A percentile compares a stretch with the other conserved stretches of the same genome.
Evolutionary conservation across 2,329 filamentous ascomycete genomes (phyloP).

Genomic region (Paecilomyces niveus): DNA sequence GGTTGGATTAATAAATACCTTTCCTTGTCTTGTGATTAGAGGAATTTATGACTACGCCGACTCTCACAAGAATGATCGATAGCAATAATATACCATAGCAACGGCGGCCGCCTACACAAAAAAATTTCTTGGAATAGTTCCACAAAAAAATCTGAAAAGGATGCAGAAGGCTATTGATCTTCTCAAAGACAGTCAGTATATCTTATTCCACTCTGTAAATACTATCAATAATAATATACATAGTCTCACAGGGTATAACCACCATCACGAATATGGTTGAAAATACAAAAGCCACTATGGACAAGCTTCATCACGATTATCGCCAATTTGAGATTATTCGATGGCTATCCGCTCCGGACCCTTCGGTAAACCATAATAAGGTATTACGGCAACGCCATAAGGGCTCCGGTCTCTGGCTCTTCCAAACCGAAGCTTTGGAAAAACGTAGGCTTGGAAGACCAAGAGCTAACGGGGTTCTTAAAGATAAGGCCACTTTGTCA

Average conservation of each 20-base stretch:
- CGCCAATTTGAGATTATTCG: background rate
- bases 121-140: conserved; percentile 2
- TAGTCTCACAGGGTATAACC: too few relatives aligned
- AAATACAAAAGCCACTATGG: background rate
- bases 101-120: conserved; percentile 5
- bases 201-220: too few relatives aligned
- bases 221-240: too few relatives aligned
- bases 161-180: background rate
- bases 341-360: conserved; percentile 4
- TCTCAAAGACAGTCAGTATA: background rate
- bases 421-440: conserved; percentile 6
- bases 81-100: conserved; percentile 6
- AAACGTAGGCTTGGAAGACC: too few relatives aligned
- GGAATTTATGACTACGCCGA: conserved; percentile 10
- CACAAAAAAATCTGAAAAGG: background rate
- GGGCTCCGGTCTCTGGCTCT: conserved; percentile 8
- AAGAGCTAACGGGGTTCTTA: too few relatives aligned
- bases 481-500: too few relatives aligned
- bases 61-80: conserved; percentile 9
- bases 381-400: conserved; percentile 4
- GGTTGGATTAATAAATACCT: conserved; percentile 3
- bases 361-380: conserved; percentile 7
- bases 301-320: background rate
- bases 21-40: conserved; percentile 6
- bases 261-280: background rate